Conservation (phyloP, 2,329 filamentous ascomycete genomes). For the Penicillium sp. region DNA sequence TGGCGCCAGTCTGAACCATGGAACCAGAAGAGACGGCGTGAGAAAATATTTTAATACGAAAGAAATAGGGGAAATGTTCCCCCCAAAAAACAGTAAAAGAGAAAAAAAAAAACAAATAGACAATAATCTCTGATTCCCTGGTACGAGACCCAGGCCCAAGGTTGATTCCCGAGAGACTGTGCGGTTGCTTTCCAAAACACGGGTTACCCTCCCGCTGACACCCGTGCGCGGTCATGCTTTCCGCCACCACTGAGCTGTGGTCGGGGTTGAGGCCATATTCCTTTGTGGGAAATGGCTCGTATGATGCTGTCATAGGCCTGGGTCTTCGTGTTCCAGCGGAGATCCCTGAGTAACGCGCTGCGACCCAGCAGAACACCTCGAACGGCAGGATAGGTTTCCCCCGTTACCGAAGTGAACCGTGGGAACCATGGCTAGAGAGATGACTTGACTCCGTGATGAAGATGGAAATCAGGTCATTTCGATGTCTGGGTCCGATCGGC, state of each 20-base stretch:
- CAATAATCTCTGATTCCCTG: not conserved
- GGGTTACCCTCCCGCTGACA: conserved; percentile 22
- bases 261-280: not conserved
- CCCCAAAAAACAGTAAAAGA: not conserved
- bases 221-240: conserved; percentile 22
- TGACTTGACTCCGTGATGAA: not conserved
- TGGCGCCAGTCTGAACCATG: conserved; percentile 37
- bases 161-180: not conserved
- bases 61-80: not conserved
- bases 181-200: conserved; percentile 13
- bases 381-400: not conserved
- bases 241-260: conserved; percentile 17
- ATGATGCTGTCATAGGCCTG: not conserved
- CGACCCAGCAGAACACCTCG: not conserved
- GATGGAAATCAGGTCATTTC: not conserved
- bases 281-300: not conserved
- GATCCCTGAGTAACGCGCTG: not conserved
- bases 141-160: not conserved
- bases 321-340: not conserved
- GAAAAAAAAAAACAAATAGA: not conserved
- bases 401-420: not conserved
- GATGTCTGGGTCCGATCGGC: not conserved
- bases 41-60: not conserved
- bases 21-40: conserved; percentile 36
- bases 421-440: not conserved